Evolutionary conservation across 2,329 filamentous ascomycete genomes (phyloP).

Genomic region (Leptodontidium sp.): DNA sequence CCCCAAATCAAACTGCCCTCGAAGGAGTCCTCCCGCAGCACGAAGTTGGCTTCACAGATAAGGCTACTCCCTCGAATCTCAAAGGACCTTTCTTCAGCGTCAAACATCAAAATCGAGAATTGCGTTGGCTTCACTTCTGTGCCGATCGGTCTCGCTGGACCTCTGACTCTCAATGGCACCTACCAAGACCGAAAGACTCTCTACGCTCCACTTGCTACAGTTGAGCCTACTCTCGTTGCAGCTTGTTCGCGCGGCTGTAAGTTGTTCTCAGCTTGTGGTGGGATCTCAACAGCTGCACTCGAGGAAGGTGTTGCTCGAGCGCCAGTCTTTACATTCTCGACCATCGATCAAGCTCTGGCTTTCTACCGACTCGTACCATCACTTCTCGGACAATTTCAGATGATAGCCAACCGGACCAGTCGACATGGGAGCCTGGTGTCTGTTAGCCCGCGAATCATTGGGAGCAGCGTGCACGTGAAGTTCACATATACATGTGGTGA

Average conservation of each 20-base stretch:
- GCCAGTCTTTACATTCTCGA: constrained; percentile 41
- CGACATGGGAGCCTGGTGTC: not conserved
- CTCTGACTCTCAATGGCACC: constrained; percentile 35
- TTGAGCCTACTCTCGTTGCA: constrained; percentile 44
- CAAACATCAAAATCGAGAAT: constrained; percentile 37
- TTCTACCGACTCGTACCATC: constrained; percentile 31
- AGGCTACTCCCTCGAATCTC: not conserved
- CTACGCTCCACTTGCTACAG: constrained; percentile 45
- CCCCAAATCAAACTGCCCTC: no score
- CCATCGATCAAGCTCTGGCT: constrained; percentile 34
- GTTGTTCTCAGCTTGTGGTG: constrained; percentile 38
- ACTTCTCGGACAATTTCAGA: not conserved
- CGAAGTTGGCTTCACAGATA: not conserved
- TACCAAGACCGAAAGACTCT: constrained; percentile 25
- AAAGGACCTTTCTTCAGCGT: not conserved
- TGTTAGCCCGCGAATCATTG: constrained; percentile 29
- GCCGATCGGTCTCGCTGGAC: constrained; percentile 40
- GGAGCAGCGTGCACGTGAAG: constrained; percentile 40
- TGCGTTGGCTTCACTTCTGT: constrained; percentile 37
- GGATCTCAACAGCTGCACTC: constrained; percentile 37
- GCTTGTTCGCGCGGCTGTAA: constrained; percentile 47
- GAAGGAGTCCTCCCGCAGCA: no score
- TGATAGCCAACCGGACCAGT: not conserved
- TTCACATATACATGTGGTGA: constrained; percentile 43
- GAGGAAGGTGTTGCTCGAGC: constrained; percentile 40